Conservation (phyloP, 108 stramenopile genomes). For the Conticribra weissflogii region DNA sequence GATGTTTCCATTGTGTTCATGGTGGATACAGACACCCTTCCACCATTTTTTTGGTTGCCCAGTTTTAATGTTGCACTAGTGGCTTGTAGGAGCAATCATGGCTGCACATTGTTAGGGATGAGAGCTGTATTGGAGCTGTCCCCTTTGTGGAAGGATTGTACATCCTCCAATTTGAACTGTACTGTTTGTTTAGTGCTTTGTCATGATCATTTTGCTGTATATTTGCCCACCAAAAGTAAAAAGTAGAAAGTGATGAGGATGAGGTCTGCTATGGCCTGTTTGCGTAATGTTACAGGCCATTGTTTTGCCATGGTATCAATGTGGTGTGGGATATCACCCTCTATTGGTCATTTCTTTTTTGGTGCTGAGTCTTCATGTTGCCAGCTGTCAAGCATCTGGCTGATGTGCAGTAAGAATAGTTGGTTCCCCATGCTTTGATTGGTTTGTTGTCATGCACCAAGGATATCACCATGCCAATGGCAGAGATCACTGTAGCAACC, state of each 20-base stretch:
- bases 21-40: not conserved
- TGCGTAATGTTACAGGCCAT: too few relatives aligned
- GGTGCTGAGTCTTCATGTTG: not conserved
- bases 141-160: not conserved
- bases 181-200: not conserved
- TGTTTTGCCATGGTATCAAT: not conserved
- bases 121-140: not conserved
- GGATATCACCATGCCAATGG: slow-evolving; percentile 4
- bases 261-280: not conserved
- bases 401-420: not conserved
- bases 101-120: not conserved
- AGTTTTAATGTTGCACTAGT: not conserved
- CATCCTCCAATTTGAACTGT: not conserved
- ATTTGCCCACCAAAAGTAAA: not conserved
- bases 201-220: not conserved
- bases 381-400: not conserved
- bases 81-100: not conserved
- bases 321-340: not conserved
- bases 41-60: not conserved
- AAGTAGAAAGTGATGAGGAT: not conserved
- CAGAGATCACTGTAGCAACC: not conserved
- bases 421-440: not conserved
- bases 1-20: not conserved
- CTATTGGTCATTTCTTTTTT: not conserved
- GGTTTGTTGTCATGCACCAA: not conserved